Evolutionary conservation across 441 rosid genomes (phyloP), one percentile per base, ranked within the genome.

Genomic region (Eutrema salsugineum): DNA sequence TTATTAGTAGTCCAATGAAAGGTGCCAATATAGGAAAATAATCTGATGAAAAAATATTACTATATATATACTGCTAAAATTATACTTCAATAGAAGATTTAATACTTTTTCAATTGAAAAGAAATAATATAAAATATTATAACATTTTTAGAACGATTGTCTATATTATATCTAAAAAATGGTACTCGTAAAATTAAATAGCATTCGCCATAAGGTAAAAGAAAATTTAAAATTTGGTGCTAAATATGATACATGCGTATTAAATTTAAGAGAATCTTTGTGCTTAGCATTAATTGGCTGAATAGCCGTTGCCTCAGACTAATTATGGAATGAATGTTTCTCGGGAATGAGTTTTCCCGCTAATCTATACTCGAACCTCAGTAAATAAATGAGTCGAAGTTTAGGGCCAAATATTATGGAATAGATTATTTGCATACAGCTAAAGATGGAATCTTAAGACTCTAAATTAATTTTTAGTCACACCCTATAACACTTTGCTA

Each of bases 11-110:
- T 68, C 63, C 42, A 15, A 7, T 36, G 58, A 51, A 68, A 63
- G 65, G 68, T 72, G 64, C 64, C 57, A 63, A 72, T 63, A 72
- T 11, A 22, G 58, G 22, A 17, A 72, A 35, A 46, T 67, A 53
- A 33, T 28, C 11, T 33, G 33, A 42, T 24, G 65, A 59, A 38
- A 20, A 40, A 3, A 20, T n/a, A n/a, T n/a, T n/a, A 56, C 12
- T 7, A n/a, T 7, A 16, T 51, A 14, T 27, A 14, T 3, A 8
- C 14, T 11, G 20, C 35, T n/a, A 28, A 16, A 19, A n/a, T n/a
- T 30, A 55, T 30, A 72, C 35, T 55, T 15, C 64, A 42, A 46
- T 24, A 33, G 10, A 63, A 33, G 10, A 63, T 44, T 1, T 62
- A 44, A 28, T 44, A 28, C 4, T 30, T 57, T 62, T 24, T 30